Evolutionary conservation across 2,329 filamentous ascomycete species (phyloP), one percentile per base, ranked within the genome.

Genomic region (Alternaria gaisen): DNA sequence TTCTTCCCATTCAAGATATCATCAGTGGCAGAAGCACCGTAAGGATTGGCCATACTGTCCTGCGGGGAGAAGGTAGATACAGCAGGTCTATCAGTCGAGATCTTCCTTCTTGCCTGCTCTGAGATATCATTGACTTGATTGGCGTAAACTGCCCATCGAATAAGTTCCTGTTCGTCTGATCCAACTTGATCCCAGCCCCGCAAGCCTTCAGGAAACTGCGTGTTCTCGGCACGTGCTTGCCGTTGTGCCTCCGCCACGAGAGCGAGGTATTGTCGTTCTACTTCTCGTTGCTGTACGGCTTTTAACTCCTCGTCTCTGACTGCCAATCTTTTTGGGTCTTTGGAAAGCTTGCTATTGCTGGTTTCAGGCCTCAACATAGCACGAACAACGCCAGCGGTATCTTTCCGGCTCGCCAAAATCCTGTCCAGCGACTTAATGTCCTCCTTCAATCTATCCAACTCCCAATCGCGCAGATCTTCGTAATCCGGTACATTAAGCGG

Each of bases 331-430:
- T 32, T 14, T 14, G 44, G 12, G 14, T 4, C 8, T 8, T n/a
- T 8, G 24, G 34, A 38, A 3, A 38, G 16, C 14, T 16, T 53
- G 0, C 4, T 42, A 2, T n/a, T 32, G 4, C 8, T 14, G 7
- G 14, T 34, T 1, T 1, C 6, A 16, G 5, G 0, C 0, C 28
- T 48, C 16, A 14, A 5, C 12, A 7, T 30, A 5, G 18, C 5
- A 22, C 4, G 2, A 0, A 4, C 2, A 22, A 6, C 11, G 28
- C 9, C 4, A 22, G 44, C 20, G 12, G 18, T 10, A 48, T 28
- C 8, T 3, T 10, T 12, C 18, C n/a, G 18, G 20, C 44, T 34
- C 18, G 18, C 12, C 28, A 34, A 48, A 12, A 28, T 20, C 1
- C 12, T 18, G 16, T 48, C 44, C 44, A 34, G 22, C 1, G 22